Conservation (phyloP, 192 early-diverging fungal species). For the Thamnidium elegans region DNA sequence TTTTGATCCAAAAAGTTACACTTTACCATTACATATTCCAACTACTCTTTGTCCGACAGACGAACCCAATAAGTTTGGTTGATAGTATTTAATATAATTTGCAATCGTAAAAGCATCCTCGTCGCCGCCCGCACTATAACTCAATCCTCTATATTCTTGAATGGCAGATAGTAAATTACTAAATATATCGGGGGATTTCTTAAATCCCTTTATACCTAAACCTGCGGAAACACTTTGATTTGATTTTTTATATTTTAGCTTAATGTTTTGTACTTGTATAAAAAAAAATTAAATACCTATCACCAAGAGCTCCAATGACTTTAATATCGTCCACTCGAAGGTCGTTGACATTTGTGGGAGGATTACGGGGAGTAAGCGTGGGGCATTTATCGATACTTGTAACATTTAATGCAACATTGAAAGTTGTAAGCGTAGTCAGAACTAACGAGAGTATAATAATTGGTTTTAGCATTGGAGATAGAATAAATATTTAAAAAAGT, state of each 20-base stretch:
- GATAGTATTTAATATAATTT: constrained; percentile 45
- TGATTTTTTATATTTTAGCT: too few relatives aligned
- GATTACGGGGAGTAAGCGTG: constrained; percentile 35
- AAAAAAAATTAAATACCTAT: constrained; percentile 23
- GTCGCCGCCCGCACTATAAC: constrained; percentile 54
- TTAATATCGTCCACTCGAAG: constrained; percentile 56
- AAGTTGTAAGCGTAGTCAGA: too few relatives aligned
- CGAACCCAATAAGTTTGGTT: constrained; percentile 1
- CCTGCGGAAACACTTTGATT: constrained; percentile 47
- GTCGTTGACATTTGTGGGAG: constrained; percentile 41
- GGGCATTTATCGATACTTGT: constrained; percentile 30
- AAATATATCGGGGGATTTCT: not conserved
- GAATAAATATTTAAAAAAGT: too few relatives aligned
- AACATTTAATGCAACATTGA: too few relatives aligned
- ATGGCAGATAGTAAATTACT: constrained; percentile 11
- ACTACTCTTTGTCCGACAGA: too few relatives aligned
- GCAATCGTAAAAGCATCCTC: constrained; percentile 38
- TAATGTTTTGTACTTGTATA: too few relatives aligned
- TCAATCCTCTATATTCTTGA: constrained; percentile 48
- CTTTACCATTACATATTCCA: too few relatives aligned
- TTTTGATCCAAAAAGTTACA: too few relatives aligned
- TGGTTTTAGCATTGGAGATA: too few relatives aligned
- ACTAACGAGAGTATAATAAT: too few relatives aligned
- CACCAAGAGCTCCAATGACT: constrained; percentile 53
- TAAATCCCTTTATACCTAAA: constrained; percentile 42